These are phyloP conservation scores for Penicillium sp. DNA, from an alignment of 2,329 filamentous ascomycete species.

Conservation along the genomic window DNA sequence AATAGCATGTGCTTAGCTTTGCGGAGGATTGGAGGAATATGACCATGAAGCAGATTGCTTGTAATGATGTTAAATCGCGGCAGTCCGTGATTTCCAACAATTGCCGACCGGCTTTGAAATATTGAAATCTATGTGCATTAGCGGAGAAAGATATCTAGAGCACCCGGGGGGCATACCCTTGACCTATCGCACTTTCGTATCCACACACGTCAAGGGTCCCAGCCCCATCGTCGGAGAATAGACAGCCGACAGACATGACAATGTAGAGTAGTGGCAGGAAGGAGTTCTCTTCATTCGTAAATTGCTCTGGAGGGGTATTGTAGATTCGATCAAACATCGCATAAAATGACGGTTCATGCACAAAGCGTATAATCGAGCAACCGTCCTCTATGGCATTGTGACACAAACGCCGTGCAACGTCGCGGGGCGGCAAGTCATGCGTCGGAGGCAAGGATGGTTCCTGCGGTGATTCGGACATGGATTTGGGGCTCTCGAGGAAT, in stretches of 20 bases:
- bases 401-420: constrained; percentile 62
- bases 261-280: constrained; percentile 75
- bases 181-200: constrained; percentile 57
- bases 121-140: constrained; percentile 65
- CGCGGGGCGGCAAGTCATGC: constrained; percentile 71
- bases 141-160: neutral
- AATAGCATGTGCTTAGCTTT: constrained; percentile 78
- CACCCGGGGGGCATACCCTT: constrained; percentile 55
- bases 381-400: constrained; percentile 66
- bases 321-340: constrained; percentile 78
- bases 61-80: constrained; percentile 73
- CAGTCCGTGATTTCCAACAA: constrained; percentile 68
- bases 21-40: constrained; percentile 80
- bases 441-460: constrained; percentile 58
- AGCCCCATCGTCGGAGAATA: constrained; percentile 67
- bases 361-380: constrained; percentile 69
- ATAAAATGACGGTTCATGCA: constrained; percentile 83
- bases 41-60: constrained; percentile 79
- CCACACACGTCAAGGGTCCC: constrained; percentile 54
- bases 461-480: constrained; percentile 67
- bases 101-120: constrained; percentile 70
- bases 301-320: constrained; percentile 66
- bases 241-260: constrained; percentile 72
- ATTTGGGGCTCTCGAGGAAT: constrained; percentile 72
- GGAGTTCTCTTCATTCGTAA: constrained; percentile 67